phyloP scores from a whole-genome alignment of 2,329 filamentous ascomycete species.

The Cyphellophora attinorum region DNA sequence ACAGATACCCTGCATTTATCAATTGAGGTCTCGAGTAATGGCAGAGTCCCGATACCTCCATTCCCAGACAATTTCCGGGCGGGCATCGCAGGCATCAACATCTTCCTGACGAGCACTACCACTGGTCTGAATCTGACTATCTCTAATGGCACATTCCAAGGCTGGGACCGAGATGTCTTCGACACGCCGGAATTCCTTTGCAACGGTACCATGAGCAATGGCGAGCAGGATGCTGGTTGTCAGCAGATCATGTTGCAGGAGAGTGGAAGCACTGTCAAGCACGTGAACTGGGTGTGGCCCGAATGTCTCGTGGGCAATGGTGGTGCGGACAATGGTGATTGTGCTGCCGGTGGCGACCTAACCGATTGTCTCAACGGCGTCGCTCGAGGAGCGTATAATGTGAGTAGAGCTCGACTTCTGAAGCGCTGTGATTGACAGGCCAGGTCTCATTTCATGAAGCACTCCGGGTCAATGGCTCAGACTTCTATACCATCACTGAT shows the following conservation, averaged over 20 bases:
- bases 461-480: conserved; percentile 54
- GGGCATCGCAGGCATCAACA: conserved; percentile 53
- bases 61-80: conserved; percentile 42
- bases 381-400: conserved; percentile 6
- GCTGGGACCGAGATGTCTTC: conserved; percentile 3
- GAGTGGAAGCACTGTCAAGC: conserved; percentile 59
- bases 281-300: conserved; percentile 64
- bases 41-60: conserved; percentile 51
- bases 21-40: conserved; percentile 57
- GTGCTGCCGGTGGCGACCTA: not conserved
- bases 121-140: conserved; percentile 59
- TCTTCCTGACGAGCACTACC: conserved; percentile 58
- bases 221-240: conserved; percentile 38
- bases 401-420: not conserved
- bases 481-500: conserved; percentile 63
- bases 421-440: conserved; percentile 34
- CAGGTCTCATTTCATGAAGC: conserved; percentile 63
- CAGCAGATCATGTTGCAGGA: conserved; percentile 57
- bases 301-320: conserved; percentile 57
- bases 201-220: conserved; percentile 24
- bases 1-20: conserved; percentile 50
- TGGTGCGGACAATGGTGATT: conserved; percentile 22
- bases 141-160: conserved; percentile 49
- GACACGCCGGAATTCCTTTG: conserved; percentile 8
- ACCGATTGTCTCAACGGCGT: not conserved